These are phyloP conservation scores for Seminavis robusta DNA, from an alignment of 108 stramenopile species.

Conservation along the genomic window DNA sequence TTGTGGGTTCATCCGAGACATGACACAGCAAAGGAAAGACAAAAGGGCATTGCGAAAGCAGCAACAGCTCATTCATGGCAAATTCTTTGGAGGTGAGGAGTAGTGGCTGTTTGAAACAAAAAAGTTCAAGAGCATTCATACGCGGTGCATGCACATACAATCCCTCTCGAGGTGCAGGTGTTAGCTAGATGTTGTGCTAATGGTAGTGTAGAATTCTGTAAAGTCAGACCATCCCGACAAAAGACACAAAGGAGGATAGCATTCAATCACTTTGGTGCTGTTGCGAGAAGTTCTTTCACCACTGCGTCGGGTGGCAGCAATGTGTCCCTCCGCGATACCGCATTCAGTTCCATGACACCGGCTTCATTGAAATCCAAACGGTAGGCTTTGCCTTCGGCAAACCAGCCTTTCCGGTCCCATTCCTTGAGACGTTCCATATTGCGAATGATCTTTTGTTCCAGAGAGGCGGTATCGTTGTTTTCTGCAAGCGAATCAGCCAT, in stretches of 20 bases:
- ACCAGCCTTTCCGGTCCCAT: neutral
- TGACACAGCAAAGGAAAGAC: constrained; percentile 27
- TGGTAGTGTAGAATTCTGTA: no score
- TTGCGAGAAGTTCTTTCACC: no score
- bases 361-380: constrained; percentile 10
- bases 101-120: neutral
- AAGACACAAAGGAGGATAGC: no score
- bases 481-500: constrained; percentile 2
- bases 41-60: constrained; percentile 21
- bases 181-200: no score
- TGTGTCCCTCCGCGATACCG: no score
- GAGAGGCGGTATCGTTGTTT: neutral
- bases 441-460: constrained; percentile 2
- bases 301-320: no score
- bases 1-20: constrained; percentile 47
- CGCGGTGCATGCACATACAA: no score
- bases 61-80: constrained; percentile 27
- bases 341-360: no score
- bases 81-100: constrained; percentile 29
- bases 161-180: no score
- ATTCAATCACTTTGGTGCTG: no score
- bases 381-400: constrained; percentile 1
- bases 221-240: no score
- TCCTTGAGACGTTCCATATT: constrained; percentile 9
- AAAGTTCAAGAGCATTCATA: no score